Base-by-base conservation (phyloP, 768 basidiomycete genomes). In the Hygrophorus pudorinus region DNA sequence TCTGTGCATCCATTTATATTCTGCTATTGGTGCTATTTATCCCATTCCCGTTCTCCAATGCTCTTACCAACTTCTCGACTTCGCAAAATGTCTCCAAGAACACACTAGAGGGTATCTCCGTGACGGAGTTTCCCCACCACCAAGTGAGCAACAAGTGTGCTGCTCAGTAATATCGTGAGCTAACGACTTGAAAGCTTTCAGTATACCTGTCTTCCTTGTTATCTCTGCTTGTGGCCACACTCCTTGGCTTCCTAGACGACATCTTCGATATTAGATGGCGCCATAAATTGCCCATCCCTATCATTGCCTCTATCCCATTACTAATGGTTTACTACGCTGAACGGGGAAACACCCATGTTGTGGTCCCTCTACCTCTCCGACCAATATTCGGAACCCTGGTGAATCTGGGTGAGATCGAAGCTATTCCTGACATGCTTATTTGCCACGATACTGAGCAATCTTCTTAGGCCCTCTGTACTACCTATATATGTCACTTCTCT, bases 191-290 rank as follows among this genome's bases (percentile, higher is more conserved):
- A 1, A 36, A 97, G 87, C 71, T 98, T 47, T 79, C 94, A 1
- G 79, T 93, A 5, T 99, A 96, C 63, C 72, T 99, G 36, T 93
- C 96, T 0, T 89, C 90, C 7, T 57, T 99, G 5, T 73, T 99
- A n/a, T 92, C 88, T 0, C 70, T 99, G 30, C 66, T 98, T 28
- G 88, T 89, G 34, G 93, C 96, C 0, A 93, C 92, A 0, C 72
- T 98, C 48, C 78, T 99, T 6, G 96, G 96, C 27, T 94, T 99
- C 59, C 70, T 97, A 36, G 96, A 99, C 56, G 96, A 99, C 61
- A 76, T 98, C 3, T 99, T 98, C 53, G 96, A 99, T 59, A 97
- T 99, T 52, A 81, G 96, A 13, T 99, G 96, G 96, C 67, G 96
- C 46, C 91, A 98, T 64, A 99, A 99, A 61, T 66, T 99, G 10